Conservation (phyloP, 495 filamentous ascomycete species). For the Astrothelium subdiscretum region DNA sequence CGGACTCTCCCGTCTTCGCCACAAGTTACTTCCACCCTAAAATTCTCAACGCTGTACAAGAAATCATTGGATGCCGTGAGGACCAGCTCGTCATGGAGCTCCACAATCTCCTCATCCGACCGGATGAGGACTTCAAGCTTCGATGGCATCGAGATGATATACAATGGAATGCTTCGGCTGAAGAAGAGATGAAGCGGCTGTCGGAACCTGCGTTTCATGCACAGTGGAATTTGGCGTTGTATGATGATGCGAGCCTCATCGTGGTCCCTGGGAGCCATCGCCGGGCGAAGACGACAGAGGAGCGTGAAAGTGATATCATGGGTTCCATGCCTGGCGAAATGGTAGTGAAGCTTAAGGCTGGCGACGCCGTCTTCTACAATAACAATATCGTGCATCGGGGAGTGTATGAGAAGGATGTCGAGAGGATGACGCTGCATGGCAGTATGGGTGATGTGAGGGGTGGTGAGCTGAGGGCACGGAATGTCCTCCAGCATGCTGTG, state of each 20-base stretch:
- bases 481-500: slow-evolving; percentile 78
- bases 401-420: slow-evolving; percentile 46
- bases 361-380: slow-evolving; percentile 75
- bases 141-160: slow-evolving; percentile 76
- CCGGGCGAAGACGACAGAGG: slow-evolving; percentile 51
- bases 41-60: slow-evolving; percentile 44
- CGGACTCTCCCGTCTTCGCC: slow-evolving; percentile 44
- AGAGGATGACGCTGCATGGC: slow-evolving; percentile 72
- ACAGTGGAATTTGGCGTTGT: slow-evolving; percentile 71
- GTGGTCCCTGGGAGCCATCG: slow-evolving; percentile 61
- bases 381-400: slow-evolving; percentile 80
- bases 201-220: slow-evolving; percentile 38
- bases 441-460: slow-evolving; percentile 52
- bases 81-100: slow-evolving; percentile 63
- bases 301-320: slow-evolving; percentile 51
- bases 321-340: slow-evolving; percentile 45
- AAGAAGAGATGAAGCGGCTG: slow-evolving; percentile 40
- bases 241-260: slow-evolving; percentile 52
- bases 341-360: slow-evolving; percentile 51
- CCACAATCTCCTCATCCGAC: slow-evolving; percentile 66
- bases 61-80: slow-evolving; percentile 39
- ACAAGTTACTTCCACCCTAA: slow-evolving; percentile 51
- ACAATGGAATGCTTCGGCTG: slow-evolving; percentile 38
- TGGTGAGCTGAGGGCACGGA: slow-evolving; percentile 49
- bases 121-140: slow-evolving; percentile 51